Evolutionary conservation across 2,329 filamentous ascomycete genomes (phyloP), one percentile per base, ranked within the genome.

Genomic region (Fusarium floridanum): DNA sequence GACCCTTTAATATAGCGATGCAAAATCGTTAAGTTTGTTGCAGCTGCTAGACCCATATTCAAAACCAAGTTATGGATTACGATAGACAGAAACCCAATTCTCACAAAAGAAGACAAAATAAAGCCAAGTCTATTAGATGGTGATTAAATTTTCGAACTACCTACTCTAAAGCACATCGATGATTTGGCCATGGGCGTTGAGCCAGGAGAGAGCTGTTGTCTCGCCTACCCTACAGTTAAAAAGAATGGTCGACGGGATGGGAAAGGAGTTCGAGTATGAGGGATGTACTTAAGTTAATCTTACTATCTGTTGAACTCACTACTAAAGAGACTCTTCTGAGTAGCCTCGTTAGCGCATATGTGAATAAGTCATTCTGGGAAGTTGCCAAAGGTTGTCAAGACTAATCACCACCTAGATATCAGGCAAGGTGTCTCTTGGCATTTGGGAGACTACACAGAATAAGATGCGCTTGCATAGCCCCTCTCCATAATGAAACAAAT

Each of bases 1-100:
- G 20, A 43, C 7, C 14, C 6, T 43, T 11, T 4, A 14, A 3
- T 0, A 20, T 6, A 7, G 9, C 9, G 1, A 6, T 2, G 2
- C n/a, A 20, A 43, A 6, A 4, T 2, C 41, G 12, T 6, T 22
- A 6, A 22, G 32, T 34, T 34, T 14, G 11, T 34, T 12, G 32
- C 32, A 34, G 11, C 32, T 34, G 11, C 11, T 14, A 34, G 11
- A 34, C 32, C 32, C 32, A 14, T 6, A 12, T 34, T 34, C 32
- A 34, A 34, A 12, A 14, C 5, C 8, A 27, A 17, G 22, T 11
- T 17, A 6, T 17, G 2, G 9, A 50, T 50, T 9, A 10, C 48
- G 9, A 32, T 6, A 53, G 10, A 11, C 9, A 29, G n/a, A 4
- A n/a, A n/a, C 10, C 17, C 5, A 53, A 29, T 8, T 53, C 10